These are phyloP conservation scores for Paraurostyla sp. DNA, from an alignment of 73 alveolate species.

Conservation along the genomic window DNA sequence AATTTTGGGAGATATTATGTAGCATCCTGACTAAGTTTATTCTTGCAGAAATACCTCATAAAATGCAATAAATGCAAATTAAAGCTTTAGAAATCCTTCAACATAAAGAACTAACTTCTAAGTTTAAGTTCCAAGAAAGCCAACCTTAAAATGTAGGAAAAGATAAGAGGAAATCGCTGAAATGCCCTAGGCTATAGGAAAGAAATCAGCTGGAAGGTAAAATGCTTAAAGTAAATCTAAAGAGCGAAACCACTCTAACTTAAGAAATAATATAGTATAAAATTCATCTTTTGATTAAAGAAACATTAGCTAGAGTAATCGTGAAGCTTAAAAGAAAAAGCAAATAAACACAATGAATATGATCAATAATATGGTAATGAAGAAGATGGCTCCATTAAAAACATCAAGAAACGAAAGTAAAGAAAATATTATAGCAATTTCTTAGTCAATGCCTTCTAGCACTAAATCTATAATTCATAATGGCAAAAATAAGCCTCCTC, in stretches of 20 bases:
- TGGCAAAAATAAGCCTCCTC: slow-evolving; percentile 21
- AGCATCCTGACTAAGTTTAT: too few relatives aligned
- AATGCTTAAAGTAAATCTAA: background rate
- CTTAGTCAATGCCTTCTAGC: background rate
- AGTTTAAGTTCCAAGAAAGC: background rate
- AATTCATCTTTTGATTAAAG: background rate
- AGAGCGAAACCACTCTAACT: background rate
- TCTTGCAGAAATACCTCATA: slow-evolving; percentile 2
- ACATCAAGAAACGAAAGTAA: slow-evolving; percentile 5
- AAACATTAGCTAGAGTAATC: slow-evolving; percentile 1
- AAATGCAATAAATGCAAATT: background rate
- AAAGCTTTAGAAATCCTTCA: slow-evolving; percentile 31
- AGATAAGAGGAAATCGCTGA: slow-evolving; percentile 16
- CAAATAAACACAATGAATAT: background rate
- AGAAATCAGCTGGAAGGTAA: background rate
- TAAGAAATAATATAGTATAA: background rate
- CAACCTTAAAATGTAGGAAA: background rate
- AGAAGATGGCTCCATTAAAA: slow-evolving; percentile 7
- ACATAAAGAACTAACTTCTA: slow-evolving; percentile 19
- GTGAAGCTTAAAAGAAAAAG: background rate
- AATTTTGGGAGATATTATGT: too few relatives aligned
- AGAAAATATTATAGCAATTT: background rate
- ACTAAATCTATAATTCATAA: background rate
- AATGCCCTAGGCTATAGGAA: background rate
- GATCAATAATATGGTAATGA: background rate